Percentiles rank a stretch among this genome's conserved stretches.
Evolutionary conservation across 2,329 filamentous ascomycete species (phyloP).

Genomic region (Fusarium sp.): DNA sequence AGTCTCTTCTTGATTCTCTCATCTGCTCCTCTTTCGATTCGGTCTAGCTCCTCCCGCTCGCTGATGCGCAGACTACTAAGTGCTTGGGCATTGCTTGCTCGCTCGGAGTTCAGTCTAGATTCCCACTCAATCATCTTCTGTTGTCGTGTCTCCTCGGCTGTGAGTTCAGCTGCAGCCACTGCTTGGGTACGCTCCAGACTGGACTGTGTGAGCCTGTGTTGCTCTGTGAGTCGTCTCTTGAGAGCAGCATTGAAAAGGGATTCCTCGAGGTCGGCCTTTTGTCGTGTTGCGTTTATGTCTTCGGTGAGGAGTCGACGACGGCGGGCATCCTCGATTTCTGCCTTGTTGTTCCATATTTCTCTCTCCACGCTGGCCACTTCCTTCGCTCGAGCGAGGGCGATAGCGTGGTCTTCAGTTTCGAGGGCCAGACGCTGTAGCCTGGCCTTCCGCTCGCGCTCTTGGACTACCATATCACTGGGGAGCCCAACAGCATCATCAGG

Average conservation of each 20-base stretch:
- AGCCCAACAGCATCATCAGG: constrained; percentile 67
- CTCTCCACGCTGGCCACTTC: constrained; percentile 66
- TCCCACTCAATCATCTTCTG: constrained; percentile 64
- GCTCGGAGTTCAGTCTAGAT: constrained; percentile 59
- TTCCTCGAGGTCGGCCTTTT: constrained; percentile 64
- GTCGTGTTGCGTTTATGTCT: constrained; percentile 60
- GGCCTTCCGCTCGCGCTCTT: constrained; percentile 65
- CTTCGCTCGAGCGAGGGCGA: constrained; percentile 62
- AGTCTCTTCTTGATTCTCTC: constrained; percentile 60
- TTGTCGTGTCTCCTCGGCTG: constrained; percentile 60
- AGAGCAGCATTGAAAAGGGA: constrained; percentile 52
- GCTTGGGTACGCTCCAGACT: constrained; percentile 59
- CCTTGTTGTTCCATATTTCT: constrained; percentile 63
- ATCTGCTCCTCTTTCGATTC: constrained; percentile 62
- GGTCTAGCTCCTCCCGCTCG: constrained; percentile 66
- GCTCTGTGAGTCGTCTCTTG: constrained; percentile 59
- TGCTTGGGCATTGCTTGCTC: constrained; percentile 63
- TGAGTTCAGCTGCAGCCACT: constrained; percentile 62
- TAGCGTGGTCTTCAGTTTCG: constrained; percentile 64
- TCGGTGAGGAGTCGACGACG: constrained; percentile 61
- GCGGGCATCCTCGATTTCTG: constrained; percentile 66
- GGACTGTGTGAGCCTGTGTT: constrained; percentile 62
- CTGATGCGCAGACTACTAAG: constrained; percentile 63
- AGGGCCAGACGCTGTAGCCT: constrained; percentile 60
- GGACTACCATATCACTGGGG: constrained; percentile 62